Base-by-base conservation (phyloP, 495 filamentous ascomycete species). In the Articulospora tetracladia region DNA sequence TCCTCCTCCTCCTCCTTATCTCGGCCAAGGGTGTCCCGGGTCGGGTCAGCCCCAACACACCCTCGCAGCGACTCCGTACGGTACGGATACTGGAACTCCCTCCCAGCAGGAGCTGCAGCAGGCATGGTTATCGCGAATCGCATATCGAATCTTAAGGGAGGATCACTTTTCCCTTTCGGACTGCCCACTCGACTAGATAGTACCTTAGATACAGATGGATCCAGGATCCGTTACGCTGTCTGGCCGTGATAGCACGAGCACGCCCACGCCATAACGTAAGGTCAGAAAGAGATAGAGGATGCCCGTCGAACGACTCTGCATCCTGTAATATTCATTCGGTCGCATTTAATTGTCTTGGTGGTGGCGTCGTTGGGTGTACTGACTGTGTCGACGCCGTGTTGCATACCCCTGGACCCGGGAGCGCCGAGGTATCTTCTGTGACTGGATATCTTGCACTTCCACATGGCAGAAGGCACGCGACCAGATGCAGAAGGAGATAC, bases 121-220 rank as follows among this genome's bases (percentile, higher is more conserved):
- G 17, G 39, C 39, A 44, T 44, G 10, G 39, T 44, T 44, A 44
- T 44, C 39, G 4, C 17, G 39, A 44, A 3, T 44, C 17, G 39
- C 8, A 44, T 44, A 44, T n/a, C 39, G 30, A 44, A 44, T 11
- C 17, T 8, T n/a, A 4, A 51, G 15, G 25, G 28, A 32, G 50
- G 50, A 53, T 30, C 50, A 53, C 2, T 53, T 53, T 53, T 12
- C 50, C 50, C 0, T 28, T 53, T 53, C 30, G 2, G 50, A 53
- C 41, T 27, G 39, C 15, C 39, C 39, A 44, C 17, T 44, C 39
- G 15, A n/a, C 17, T 7, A 44, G 15, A 44, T n/a, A 44, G 10
- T 17, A 17, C 39, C n/a, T 44, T n/a, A n/a, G n/a, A n/a, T n/a
- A n/a, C n/a, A n/a, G n/a, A n/a, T n/a, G n/a, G n/a, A n/a, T n/a